These are phyloP conservation scores for Mycosphaerella arachidis DNA, from an alignment of 2,329 filamentous ascomycete genomes.

Conservation along the genomic window DNA sequence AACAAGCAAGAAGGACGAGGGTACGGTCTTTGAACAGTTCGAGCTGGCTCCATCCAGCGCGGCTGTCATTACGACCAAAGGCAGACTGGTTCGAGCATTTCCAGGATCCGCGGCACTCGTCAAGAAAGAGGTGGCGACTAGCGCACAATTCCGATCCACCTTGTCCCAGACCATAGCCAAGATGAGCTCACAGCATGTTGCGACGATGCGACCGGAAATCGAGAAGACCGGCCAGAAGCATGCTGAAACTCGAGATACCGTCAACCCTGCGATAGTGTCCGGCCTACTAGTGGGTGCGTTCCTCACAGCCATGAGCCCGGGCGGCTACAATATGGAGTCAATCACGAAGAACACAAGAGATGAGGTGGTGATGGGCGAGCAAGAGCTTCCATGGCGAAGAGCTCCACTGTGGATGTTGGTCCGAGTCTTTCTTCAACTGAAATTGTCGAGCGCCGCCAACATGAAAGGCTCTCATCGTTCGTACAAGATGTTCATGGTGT, in stretches of 20 bases:
- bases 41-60: constrained; percentile 55
- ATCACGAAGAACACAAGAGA: constrained; percentile 61
- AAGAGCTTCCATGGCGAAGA: constrained; percentile 55
- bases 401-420: constrained; percentile 59
- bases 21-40: constrained; percentile 56
- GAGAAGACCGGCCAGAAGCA: constrained; percentile 49
- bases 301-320: constrained; percentile 43
- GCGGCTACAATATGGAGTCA: constrained; percentile 3
- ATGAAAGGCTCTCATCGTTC: too few relatives aligned
- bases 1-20: constrained; percentile 17
- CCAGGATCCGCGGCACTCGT: constrained; percentile 46
- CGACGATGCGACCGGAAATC: constrained; percentile 18
- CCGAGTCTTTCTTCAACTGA: constrained; percentile 54
- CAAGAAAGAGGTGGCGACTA: constrained; percentile 27
- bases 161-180: constrained; percentile 17
- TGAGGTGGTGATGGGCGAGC: constrained; percentile 44
- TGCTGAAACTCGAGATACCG: constrained; percentile 55
- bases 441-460: constrained; percentile 15
- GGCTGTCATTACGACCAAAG: constrained; percentile 48
- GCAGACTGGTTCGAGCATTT: constrained; percentile 56
- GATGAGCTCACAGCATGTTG: constrained; percentile 18
- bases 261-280: constrained; percentile 54
- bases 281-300: constrained; percentile 55
- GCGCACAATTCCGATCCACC: constrained; percentile 10
- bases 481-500: constrained; percentile 35